Conservation (phyloP, 257 asterid genomes). For the Fraxinus americana region DNA sequence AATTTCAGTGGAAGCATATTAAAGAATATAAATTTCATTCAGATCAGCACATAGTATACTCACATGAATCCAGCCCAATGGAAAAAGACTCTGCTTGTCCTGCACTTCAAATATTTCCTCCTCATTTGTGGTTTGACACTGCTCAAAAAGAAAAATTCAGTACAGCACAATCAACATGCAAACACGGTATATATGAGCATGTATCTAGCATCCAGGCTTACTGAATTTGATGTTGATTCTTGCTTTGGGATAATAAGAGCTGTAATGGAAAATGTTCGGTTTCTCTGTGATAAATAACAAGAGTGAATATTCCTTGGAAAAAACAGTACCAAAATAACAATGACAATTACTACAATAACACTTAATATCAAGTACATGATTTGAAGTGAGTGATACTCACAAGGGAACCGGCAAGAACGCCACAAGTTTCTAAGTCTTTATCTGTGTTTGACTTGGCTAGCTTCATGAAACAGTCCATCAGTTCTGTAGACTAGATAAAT, state of each 20-base stretch:
- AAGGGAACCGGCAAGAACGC: constrained; percentile 93
- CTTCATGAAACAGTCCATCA: constrained; percentile 94
- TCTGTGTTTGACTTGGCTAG: constrained; percentile 84
- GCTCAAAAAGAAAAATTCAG: constrained; percentile 36
- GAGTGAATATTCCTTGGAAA: neutral
- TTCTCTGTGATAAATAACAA: constrained; percentile 57
- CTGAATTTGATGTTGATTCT: constrained; percentile 96
- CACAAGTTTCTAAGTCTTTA: constrained; percentile 92
- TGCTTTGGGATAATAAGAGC: constrained; percentile 97
- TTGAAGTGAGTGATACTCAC: constrained; percentile 46
- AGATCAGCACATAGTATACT: constrained; percentile 31
- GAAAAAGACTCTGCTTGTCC: constrained; percentile 85
- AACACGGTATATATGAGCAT: constrained; percentile 11
- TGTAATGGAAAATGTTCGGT: constrained; percentile 75
- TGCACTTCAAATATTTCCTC: constrained; percentile 98
- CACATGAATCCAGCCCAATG: constrained; percentile 98
- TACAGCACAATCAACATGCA: constrained; percentile 14
- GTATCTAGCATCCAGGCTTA: constrained; percentile 36
- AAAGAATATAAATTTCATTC: constrained; percentile 1
- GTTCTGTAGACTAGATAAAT: constrained; percentile 63
- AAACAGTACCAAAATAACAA: constrained; percentile 17
- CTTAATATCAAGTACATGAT: constrained; percentile 17
- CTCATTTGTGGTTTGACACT: constrained; percentile 96
- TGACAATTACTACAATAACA: constrained; percentile 17
- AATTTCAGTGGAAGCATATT: constrained; percentile 4